Conservation (phyloP, 2,329 filamentous ascomycete species). For the Karstenula rhodostoma region DNA sequence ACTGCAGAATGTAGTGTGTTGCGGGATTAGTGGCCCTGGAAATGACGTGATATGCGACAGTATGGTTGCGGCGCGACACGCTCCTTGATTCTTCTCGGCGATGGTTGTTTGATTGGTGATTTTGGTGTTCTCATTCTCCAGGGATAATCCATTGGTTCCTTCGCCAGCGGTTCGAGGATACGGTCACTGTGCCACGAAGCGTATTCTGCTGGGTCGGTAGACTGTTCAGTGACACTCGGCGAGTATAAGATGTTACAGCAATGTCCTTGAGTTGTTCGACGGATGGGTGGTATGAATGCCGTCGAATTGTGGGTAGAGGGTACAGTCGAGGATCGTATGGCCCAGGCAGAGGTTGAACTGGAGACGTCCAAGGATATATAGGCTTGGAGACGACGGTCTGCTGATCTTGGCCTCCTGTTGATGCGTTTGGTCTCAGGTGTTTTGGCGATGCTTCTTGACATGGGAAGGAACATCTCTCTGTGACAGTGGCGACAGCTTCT, state of each 20-base stretch:
- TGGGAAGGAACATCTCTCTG: conserved; percentile 18
- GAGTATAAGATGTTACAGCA: conserved; percentile 32
- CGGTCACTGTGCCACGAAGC: conserved; percentile 38
- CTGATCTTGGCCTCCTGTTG: conserved; percentile 20
- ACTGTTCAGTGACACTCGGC: conserved; percentile 36
- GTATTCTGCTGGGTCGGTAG: conserved; percentile 21
- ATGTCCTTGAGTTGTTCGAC: conserved; percentile 15
- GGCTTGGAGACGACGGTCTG: conserved; percentile 29
- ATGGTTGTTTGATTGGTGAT: conserved; percentile 7
- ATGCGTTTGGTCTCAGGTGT: conserved; percentile 20
- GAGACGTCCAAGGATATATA: conserved; percentile 44
- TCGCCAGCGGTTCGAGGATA: conserved; percentile 42
- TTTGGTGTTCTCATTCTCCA: conserved; percentile 30
- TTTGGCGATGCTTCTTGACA: conserved; percentile 21
- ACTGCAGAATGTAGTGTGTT: not conserved
- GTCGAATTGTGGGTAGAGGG: conserved; percentile 39
- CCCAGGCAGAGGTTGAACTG: conserved; percentile 43
- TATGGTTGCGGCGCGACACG: not conserved
- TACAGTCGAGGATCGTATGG: conserved; percentile 47
- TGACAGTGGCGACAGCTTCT: not conserved
- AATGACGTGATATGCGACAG: not conserved
- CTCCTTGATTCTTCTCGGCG: conserved; percentile 3
- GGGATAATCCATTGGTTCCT: conserved; percentile 46
- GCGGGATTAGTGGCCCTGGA: not conserved
- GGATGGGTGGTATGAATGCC: conserved; percentile 25